Evolutionary conservation across 495 filamentous ascomycete species (phyloP).

Genomic region (Penicillium samsonianum): DNA sequence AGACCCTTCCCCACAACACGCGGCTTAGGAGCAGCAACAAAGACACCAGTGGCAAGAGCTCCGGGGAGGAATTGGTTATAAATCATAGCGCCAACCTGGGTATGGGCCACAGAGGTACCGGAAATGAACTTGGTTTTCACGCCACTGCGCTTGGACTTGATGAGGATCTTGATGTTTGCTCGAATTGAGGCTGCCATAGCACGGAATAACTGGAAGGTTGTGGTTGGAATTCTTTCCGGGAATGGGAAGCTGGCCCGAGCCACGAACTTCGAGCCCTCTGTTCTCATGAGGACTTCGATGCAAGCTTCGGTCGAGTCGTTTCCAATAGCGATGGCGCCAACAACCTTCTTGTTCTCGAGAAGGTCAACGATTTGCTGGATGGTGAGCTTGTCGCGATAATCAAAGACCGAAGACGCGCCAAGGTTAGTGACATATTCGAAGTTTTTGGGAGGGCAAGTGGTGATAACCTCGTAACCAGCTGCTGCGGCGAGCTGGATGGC

Average conservation of each 20-base stretch:
- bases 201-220: not conserved
- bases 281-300: slow-evolving; percentile 18
- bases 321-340: slow-evolving; percentile 14
- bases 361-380: slow-evolving; percentile 28
- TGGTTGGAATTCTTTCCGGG: not conserved
- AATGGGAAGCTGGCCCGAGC: slow-evolving; percentile 15
- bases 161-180: not conserved
- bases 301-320: slow-evolving; percentile 12
- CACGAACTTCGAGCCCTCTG: slow-evolving; percentile 21
- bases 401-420: slow-evolving; percentile 58
- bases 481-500: slow-evolving; percentile 63
- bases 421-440: slow-evolving; percentile 51
- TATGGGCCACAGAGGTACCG: slow-evolving; percentile 22
- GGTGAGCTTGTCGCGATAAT: slow-evolving; percentile 51
- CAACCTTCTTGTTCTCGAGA: slow-evolving; percentile 8
- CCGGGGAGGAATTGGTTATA: slow-evolving; percentile 36
- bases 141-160: slow-evolving; percentile 9
- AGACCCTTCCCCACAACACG: slow-evolving; percentile 38
- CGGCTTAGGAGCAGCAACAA: slow-evolving; percentile 33
- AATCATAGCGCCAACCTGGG: slow-evolving; percentile 28
- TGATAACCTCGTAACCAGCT: slow-evolving; percentile 59
- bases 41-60: slow-evolving; percentile 28
- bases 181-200: not conserved
- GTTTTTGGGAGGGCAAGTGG: slow-evolving; percentile 56
- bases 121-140: slow-evolving; percentile 22